phyloP scores from a whole-genome alignment of 345 rosid species.

The Microcos paniculata region DNA sequence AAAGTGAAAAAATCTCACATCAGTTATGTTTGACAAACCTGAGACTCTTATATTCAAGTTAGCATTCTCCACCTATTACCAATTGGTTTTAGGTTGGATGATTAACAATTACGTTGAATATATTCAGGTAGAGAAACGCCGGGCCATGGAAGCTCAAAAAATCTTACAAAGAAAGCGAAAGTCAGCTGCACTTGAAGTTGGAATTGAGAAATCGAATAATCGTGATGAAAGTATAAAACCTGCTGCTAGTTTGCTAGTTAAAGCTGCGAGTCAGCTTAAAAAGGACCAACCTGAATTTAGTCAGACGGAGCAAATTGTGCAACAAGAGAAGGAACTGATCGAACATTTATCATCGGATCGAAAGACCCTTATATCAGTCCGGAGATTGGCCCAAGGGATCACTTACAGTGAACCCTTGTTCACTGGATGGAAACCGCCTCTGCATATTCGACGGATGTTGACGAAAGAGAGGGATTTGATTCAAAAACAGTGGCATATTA shows the following conservation, averaged over 20 bases:
- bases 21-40: too few species aligned
- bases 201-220: slow-evolving; percentile 59
- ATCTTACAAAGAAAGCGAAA: slow-evolving; percentile 79
- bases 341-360: slow-evolving; percentile 79
- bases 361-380: slow-evolving; percentile 82
- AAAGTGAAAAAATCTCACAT: too few species aligned
- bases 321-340: slow-evolving; percentile 94
- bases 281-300: slow-evolving; percentile 76
- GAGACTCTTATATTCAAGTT: too few species aligned
- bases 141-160: slow-evolving; percentile 71
- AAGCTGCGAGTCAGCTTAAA: slow-evolving; percentile 88
- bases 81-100: too few species aligned
- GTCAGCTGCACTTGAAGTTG: slow-evolving; percentile 58
- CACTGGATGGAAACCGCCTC: slow-evolving; percentile 91
- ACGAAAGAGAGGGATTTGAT: slow-evolving; percentile 57
- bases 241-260: slow-evolving; percentile 83
- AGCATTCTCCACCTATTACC: too few species aligned
- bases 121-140: slow-evolving; percentile 76
- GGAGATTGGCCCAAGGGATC: slow-evolving; percentile 89
- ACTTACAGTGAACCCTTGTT: slow-evolving; percentile 70
- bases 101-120: slow-evolving; percentile 77
- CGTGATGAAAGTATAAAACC: slow-evolving; percentile 74
- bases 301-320: slow-evolving; percentile 73
- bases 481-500: slow-evolving; percentile 89
- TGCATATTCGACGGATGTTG: slow-evolving; percentile 62